Evolutionary conservation across 306 rosid species (phyloP).

Genomic region (Dicorynia guianensis): DNA sequence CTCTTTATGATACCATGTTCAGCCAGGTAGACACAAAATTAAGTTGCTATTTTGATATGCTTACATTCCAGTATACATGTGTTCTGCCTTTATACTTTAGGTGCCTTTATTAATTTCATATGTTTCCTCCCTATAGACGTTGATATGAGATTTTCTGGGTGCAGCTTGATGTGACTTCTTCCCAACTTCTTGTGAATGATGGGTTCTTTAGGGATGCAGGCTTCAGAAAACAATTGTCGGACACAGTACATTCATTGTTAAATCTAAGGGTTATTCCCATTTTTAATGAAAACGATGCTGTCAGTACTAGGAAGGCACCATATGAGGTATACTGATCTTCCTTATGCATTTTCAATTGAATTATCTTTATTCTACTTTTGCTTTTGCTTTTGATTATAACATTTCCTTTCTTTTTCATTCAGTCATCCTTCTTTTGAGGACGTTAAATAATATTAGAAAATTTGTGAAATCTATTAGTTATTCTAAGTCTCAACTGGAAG

Average conservation of each 20-base stretch:
- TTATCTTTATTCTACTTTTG: neutral
- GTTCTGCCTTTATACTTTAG: neutral
- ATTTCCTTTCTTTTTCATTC: neutral
- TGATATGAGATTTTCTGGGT: conserved; percentile 42
- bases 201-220: conserved; percentile 71
- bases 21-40: conserved; percentile 69
- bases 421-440: neutral
- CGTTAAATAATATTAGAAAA: neutral
- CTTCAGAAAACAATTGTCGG: conserved; percentile 83
- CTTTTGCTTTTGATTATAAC: conserved; percentile 8
- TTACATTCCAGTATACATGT: neutral
- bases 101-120: neutral
- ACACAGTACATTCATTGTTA: conserved; percentile 74
- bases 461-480: neutral
- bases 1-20: conserved; percentile 95
- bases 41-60: conserved; percentile 1
- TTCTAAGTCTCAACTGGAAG: no score
- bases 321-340: conserved; percentile 60
- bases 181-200: conserved; percentile 97
- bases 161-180: conserved; percentile 98
- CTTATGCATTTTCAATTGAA: conserved; percentile 21
- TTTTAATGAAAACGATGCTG: conserved; percentile 98
- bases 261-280: conserved; percentile 80
- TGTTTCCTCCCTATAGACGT: conserved; percentile 31
- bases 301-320: conserved; percentile 92